Base-by-base conservation (phyloP, 495 filamentous ascomycete genomes). In the Hapsidospora chrysogenum region DNA sequence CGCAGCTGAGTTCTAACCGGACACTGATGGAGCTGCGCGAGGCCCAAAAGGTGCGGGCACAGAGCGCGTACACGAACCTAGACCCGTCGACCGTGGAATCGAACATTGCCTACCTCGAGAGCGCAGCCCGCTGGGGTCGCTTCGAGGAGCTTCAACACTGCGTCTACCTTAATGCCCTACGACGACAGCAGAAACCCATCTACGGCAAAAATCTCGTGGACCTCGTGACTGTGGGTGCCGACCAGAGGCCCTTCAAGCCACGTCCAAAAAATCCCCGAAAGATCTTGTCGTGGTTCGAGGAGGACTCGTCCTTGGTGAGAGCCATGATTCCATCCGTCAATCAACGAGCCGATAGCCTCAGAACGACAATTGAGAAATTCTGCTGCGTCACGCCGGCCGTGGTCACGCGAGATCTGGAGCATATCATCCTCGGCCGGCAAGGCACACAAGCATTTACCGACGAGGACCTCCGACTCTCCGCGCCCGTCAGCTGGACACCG, bases 341-440 rank as follows among this genome's bases (percentile, higher is more conserved):
- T 17, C 66, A 85, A 46, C 75, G 85, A 3, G 68, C 84, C 1
- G 63, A 66, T 17, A 60, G 63, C 2, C 67, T 92, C 59, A 71
- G 83, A 42, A 68, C 71, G 2, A 74, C 70, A n/a, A 74, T 95
- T 31, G 73, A 77, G 40, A 78, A 85, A 48, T 96, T 94, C 44
- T 80, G 75, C 19, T 96, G 85, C 41, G 74, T 93, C 34, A 96
- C 87, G 0, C 87, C 87, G 1, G 75, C 83, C 9, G 85, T 83
- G 21, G 71, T 89, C 11, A 83, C 86, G 1, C 63, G 75, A 9
- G 85, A 92, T 33, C 65, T 87, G 46, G 71, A 70, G 8, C 65
- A 73, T 31, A 60, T 83, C 21, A 57, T 78, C 3, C 62, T 85
- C 11, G 76, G 72, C 1, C 45, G 53, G 2, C 53, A 46, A 18